These are phyloP conservation scores for Talinum fruticosum DNA, from an alignment of 148 eudicot species.

Conservation along the genomic window DNA sequence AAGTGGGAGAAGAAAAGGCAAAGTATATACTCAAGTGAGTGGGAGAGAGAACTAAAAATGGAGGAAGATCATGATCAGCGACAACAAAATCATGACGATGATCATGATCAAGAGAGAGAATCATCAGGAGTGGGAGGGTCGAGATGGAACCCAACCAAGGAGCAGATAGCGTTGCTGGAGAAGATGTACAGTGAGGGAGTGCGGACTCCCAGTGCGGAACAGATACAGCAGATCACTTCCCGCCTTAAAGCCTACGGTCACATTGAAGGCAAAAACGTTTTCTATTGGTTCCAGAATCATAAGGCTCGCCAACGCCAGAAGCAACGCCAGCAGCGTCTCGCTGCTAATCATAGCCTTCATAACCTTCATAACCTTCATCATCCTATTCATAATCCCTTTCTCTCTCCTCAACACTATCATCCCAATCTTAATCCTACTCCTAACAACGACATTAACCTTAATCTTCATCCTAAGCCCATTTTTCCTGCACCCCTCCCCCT, in stretches of 20 bases:
- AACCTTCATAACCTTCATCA: constrained; percentile 17
- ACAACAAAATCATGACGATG: background rate
- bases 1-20: background rate
- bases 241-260: constrained; percentile 58
- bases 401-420: constrained; percentile 4
- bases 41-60: constrained; percentile 8
- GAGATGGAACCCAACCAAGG: constrained; percentile 87
- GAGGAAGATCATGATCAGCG: constrained; percentile 3
- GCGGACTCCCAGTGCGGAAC: constrained; percentile 77
- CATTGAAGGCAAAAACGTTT: constrained; percentile 92
- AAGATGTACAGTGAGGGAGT: constrained; percentile 56
- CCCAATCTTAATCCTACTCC: background rate
- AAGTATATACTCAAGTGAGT: background rate
- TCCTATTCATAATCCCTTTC: background rate
- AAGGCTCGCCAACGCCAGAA: constrained; percentile 92
- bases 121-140: constrained; percentile 38
- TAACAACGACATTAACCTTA: constrained; percentile 1
- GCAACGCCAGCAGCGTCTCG: constrained; percentile 51
- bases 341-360: constrained; percentile 15
- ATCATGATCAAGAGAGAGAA: constrained; percentile 5
- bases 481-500: constrained; percentile 11
- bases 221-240: constrained; percentile 69
- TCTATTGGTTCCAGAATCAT: constrained; percentile 97
- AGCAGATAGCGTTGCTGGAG: constrained; percentile 75
- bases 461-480: constrained; percentile 11